A percentile compares a stretch with the other conserved stretches of the same genome.
These are phyloP conservation scores for Torulaspora delbrueckii DNA, from an alignment of 805 yeast genomes.

Conservation along the genomic window DNA sequence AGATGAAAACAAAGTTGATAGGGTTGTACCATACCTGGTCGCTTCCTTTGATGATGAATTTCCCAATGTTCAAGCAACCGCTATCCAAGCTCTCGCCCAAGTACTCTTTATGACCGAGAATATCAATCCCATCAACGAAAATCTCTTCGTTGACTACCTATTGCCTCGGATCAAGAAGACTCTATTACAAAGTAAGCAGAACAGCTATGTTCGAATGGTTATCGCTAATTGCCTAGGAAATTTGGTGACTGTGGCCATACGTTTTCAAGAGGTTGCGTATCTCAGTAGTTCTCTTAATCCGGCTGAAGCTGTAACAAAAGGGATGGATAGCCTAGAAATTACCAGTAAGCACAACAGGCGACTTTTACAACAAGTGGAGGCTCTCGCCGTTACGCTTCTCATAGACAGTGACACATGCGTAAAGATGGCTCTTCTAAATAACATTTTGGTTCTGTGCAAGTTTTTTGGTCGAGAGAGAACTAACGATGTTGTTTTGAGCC, in stretches of 20 bases:
- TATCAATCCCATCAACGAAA: constrained; percentile 69
- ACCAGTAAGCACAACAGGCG: constrained; percentile 22
- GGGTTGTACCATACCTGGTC: constrained; percentile 76
- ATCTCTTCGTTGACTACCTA: constrained; percentile 76
- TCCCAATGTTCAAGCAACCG: constrained; percentile 59
- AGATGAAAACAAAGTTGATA: constrained; percentile 81
- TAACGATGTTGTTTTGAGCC: constrained; percentile 83
- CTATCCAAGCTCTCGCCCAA: constrained; percentile 63
- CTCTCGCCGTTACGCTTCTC: constrained; percentile 55
- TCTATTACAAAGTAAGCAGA: constrained; percentile 37
- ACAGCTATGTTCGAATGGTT: constrained; percentile 51
- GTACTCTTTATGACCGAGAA: constrained; percentile 57
- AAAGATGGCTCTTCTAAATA: constrained; percentile 59
- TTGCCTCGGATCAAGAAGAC: constrained; percentile 60
- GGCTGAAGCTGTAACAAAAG: constrained; percentile 8
- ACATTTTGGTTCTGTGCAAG: constrained; percentile 72
- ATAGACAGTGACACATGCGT: constrained; percentile 68
- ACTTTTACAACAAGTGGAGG: constrained; percentile 48
- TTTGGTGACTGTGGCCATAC: constrained; percentile 60
- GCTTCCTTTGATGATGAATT: constrained; percentile 61
- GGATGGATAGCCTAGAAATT: constrained; percentile 21
- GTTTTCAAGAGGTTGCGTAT: constrained; percentile 22
- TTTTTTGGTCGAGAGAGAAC: constrained; percentile 85
- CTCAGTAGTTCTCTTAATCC: constrained; percentile 14
- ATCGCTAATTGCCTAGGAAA: constrained; percentile 71